phyloP scores from a whole-genome alignment of 2,329 filamentous ascomycete genomes.

The Cadophora malorum region DNA sequence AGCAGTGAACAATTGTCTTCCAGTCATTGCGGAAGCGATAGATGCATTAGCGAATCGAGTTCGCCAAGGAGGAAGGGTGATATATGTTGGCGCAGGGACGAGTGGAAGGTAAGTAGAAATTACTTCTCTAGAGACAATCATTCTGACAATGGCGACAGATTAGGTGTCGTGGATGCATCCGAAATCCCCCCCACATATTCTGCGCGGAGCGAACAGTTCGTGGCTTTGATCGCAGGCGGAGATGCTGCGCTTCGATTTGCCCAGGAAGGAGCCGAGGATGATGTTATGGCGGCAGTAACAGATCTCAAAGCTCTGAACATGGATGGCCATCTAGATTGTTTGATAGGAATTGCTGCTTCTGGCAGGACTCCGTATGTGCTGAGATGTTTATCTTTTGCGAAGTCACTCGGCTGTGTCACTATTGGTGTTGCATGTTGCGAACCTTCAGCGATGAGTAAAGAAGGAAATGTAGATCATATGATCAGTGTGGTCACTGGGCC shows the following conservation, averaged over 20 bases:
- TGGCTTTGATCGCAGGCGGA: constrained; percentile 51
- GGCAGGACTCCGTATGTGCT: constrained; percentile 53
- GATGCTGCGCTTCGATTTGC: constrained; percentile 50
- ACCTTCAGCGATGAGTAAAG: neutral
- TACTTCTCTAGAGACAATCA: neutral
- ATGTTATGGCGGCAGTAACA: constrained; percentile 40
- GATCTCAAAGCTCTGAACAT: constrained; percentile 24
- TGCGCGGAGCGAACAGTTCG: constrained; percentile 48
- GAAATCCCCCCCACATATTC: constrained; percentile 53
- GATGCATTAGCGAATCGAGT: neutral
- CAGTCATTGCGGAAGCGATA: neutral
- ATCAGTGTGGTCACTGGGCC: neutral
- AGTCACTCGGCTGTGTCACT: constrained; percentile 42
- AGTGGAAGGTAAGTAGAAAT: neutral
- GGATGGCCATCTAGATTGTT: constrained; percentile 45
- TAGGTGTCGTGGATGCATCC: constrained; percentile 51
- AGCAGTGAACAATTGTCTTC: neutral
- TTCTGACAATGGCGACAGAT: constrained; percentile 35
- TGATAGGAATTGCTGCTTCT: constrained; percentile 52
- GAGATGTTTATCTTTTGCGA: constrained; percentile 48
- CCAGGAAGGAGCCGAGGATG: constrained; percentile 53
- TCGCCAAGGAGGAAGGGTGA: neutral
- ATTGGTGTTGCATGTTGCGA: constrained; percentile 2
- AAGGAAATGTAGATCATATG: constrained; percentile 2
- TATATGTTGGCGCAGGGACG: neutral